These are phyloP conservation scores for Chionographis japonica DNA, from an alignment of 106 monocot genomes.

Conservation along the genomic window DNA sequence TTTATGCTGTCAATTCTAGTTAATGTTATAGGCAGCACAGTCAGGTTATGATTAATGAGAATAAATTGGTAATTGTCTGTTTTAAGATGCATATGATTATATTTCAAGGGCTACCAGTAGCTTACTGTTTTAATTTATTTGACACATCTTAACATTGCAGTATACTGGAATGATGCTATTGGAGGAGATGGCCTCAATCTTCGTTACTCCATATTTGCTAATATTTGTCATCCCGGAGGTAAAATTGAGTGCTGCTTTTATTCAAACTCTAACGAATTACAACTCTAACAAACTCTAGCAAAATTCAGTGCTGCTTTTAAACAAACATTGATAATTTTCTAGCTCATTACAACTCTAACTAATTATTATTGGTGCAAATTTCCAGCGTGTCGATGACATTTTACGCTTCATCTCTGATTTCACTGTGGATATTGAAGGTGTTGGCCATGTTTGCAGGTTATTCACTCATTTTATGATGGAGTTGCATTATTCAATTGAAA, in stretches of 20 bases:
- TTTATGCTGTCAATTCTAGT: too few species aligned
- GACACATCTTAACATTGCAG: constrained; percentile 34
- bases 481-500: not conserved
- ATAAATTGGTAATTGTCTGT: too few species aligned
- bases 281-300: too few species aligned
- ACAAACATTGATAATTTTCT: not conserved
- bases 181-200: constrained; percentile 95
- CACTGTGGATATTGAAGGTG: constrained; percentile 89
- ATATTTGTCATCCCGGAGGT: constrained; percentile 93
- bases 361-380: not conserved
- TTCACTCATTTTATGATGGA: constrained; percentile 5
- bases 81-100: too few species aligned
- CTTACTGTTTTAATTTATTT: not conserved
- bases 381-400: constrained; percentile 86
- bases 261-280: not conserved
- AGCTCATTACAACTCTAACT: not conserved
- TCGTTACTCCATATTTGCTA: constrained; percentile 82
- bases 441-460: constrained; percentile 98
- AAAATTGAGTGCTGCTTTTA: constrained; percentile 3
- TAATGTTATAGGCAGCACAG: too few species aligned
- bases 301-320: not conserved
- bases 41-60: too few species aligned
- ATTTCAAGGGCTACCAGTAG: too few species aligned
- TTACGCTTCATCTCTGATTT: constrained; percentile 86
- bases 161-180: constrained; percentile 91